Percentiles rank a stretch among this genome's conserved stretches.
These are phyloP conservation scores for Pythium pectinolyticum DNA, from an alignment of 352 stramenopile genomes.

Conservation along the genomic window DNA sequence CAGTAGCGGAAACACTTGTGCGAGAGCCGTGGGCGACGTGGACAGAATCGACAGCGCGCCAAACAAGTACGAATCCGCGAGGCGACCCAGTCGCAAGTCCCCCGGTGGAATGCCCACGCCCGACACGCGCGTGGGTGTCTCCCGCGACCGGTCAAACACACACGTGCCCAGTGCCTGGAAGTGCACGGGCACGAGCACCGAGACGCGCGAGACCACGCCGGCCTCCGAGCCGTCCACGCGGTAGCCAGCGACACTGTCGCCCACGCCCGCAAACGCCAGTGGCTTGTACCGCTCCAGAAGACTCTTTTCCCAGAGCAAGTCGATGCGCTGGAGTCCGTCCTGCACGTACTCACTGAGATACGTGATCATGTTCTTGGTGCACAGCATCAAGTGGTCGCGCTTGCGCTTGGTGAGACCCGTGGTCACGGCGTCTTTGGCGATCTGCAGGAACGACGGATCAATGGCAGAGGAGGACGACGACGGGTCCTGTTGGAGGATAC, in stretches of 20 bases:
- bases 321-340: conserved; percentile 74
- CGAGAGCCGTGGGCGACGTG: conserved; percentile 70
- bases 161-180: conserved; percentile 81
- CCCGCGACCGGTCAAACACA: conserved; percentile 74
- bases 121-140: conserved; percentile 49
- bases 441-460: conserved; percentile 64
- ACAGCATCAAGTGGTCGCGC: conserved; percentile 71
- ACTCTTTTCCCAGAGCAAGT: conserved; percentile 85
- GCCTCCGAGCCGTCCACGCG: conserved; percentile 62
- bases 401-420: conserved; percentile 64
- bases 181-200: conserved; percentile 74
- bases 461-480: conserved; percentile 24
- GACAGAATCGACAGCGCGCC: conserved; percentile 81
- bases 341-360: conserved; percentile 85
- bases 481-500: conserved; percentile 50
- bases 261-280: conserved; percentile 69
- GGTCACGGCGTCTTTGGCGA: conserved; percentile 65
- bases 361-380: conserved; percentile 85
- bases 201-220: conserved; percentile 61
- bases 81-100: conserved; percentile 58
- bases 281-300: conserved; percentile 80
- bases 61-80: conserved; percentile 81
- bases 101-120: conserved; percentile 68
- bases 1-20: conserved; percentile 69
- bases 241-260: conserved; percentile 66